These are phyloP conservation scores for Alternaria gaisen DNA, from an alignment of 2,329 filamentous ascomycete species.

Conservation along the genomic window DNA sequence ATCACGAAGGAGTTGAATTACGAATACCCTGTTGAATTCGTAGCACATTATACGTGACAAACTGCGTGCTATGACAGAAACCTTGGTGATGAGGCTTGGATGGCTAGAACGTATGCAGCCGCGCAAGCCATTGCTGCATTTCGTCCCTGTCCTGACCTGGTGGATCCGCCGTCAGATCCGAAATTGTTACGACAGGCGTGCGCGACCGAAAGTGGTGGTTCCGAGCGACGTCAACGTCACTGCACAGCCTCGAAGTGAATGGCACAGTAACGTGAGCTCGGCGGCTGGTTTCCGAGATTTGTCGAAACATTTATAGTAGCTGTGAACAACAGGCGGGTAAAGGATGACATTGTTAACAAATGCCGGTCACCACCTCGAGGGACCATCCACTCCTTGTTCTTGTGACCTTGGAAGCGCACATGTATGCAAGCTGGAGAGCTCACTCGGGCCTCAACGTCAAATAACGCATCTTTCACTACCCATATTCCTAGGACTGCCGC, in stretches of 20 bases:
- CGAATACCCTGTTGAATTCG: slow-evolving; percentile 1
- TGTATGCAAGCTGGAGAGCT: slow-evolving; percentile 22
- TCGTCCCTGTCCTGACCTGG: background rate
- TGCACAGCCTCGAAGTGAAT: slow-evolving; percentile 33
- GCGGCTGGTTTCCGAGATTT: slow-evolving; percentile 17
- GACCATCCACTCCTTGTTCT: slow-evolving; percentile 18
- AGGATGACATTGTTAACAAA: slow-evolving; percentile 20
- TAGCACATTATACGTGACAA: slow-evolving; percentile 3
- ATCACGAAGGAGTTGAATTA: slow-evolving; percentile 1
- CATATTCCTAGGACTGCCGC: slow-evolving; percentile 19
- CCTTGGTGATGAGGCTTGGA: background rate
- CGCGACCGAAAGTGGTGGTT: slow-evolving; percentile 30
- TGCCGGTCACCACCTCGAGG: slow-evolving; percentile 17
- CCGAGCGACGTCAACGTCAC: slow-evolving; percentile 28
- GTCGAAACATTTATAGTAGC: slow-evolving; percentile 37
- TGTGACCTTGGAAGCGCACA: slow-evolving; percentile 24
- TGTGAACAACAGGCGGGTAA: slow-evolving; percentile 19
- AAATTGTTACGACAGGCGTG: slow-evolving; percentile 22
- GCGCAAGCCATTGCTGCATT: slow-evolving; percentile 27
- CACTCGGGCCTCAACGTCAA: slow-evolving; percentile 25
- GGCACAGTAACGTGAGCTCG: slow-evolving; percentile 30
- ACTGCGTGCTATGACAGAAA: background rate
- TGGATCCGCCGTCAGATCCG: slow-evolving; percentile 16
- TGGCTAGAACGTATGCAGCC: slow-evolving; percentile 7
- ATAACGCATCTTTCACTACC: slow-evolving; percentile 23